Conservation (phyloP, 139 green algal species). For the Coelastrella sp. region DNA sequence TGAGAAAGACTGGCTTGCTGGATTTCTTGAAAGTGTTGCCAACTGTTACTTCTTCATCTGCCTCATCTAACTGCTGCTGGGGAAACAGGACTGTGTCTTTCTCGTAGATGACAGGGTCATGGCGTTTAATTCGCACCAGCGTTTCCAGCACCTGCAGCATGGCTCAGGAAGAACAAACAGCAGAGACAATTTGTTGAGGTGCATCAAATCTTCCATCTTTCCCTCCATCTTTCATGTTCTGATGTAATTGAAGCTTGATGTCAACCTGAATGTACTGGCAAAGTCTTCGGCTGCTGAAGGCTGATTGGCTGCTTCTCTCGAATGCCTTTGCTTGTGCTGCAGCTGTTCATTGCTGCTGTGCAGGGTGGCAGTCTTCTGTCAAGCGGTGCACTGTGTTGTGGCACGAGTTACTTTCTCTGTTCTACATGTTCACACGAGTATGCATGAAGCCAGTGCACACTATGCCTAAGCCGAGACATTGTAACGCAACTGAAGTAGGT, state of each 20-base stretch:
- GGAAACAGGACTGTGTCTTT: constrained; percentile 74
- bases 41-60: constrained; percentile 15
- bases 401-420: too few relatives aligned
- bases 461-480: too few relatives aligned
- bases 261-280: neutral
- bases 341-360: too few relatives aligned
- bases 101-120: constrained; percentile 85
- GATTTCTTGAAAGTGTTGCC: neutral
- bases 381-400: too few relatives aligned
- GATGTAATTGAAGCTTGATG: neutral
- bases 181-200: neutral
- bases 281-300: too few relatives aligned
- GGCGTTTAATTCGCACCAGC: constrained; percentile 74
- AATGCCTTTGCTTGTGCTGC: too few relatives aligned
- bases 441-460: too few relatives aligned
- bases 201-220: too few relatives aligned
- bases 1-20: constrained; percentile 79
- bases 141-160: constrained; percentile 76
- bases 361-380: too few relatives aligned
- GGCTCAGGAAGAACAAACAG: neutral
- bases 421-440: too few relatives aligned
- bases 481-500: too few relatives aligned
- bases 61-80: constrained; percentile 35
- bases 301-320: too few relatives aligned
- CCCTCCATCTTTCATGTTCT: constrained; percentile 1